Base-by-base conservation (phyloP, 345 rosid species). In the Draba incana region DNA sequence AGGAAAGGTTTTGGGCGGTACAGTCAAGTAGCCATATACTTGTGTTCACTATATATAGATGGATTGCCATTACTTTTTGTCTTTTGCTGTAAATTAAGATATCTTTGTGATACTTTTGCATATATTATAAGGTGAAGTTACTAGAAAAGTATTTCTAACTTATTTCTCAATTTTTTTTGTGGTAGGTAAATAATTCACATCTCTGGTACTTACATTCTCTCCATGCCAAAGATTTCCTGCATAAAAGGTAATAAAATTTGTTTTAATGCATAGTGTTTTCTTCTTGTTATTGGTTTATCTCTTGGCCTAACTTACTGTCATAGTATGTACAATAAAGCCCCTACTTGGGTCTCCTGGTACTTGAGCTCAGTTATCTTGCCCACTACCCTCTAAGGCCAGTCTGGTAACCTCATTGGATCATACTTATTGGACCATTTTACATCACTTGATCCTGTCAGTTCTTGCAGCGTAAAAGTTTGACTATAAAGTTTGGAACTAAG, bases 1-100 rank as follows among this genome's bases (percentile, higher is more conserved):
- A 89, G 98, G 82, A 83, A 73, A 76, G 31, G 67, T 63, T 77
- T 79, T 74, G 79, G 84, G 88, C 74, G 75, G 85, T 85, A 83
- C 79, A 53, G 82, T 35, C 39, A 35, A 35, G 39, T 35, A 35
- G 39, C 79, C 70, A 74, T 51, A 63, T 70, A 57, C 57, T 77
- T 65, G 48, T 70, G 70, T 68, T 73, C 63, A 82, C 55, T 46
- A 76, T 62, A 27, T 71, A 27, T 71, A 60, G 71, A 46, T 62
- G 47, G 56, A 52, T 47, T 43, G 63, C 62, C 47, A 52, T 63
- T 75, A 57, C 60, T 66, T 66, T 59, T 75, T 57, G 69, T 78
- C 76, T 71, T 45, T 69, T 60, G n/a, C 56, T 66, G 61, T 52
- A 43, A 49, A 30, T 51, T 37, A 46, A 44, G 60, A 25, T 71